Conservation (phyloP, 306 rosid genomes). For the Dryas octopetala region DNA sequence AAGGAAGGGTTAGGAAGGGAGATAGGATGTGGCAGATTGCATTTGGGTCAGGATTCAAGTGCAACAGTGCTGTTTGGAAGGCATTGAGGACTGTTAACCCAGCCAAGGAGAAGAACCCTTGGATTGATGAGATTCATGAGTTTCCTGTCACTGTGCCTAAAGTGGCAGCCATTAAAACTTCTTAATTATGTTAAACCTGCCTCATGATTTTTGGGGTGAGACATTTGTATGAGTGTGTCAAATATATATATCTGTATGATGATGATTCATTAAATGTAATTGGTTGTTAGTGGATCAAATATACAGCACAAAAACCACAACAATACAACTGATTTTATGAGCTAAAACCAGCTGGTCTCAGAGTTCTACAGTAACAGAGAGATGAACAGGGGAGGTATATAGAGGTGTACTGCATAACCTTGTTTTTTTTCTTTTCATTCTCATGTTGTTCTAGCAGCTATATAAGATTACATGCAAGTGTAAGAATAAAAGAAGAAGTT, state of each 20-base stretch:
- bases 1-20: conserved; percentile 74
- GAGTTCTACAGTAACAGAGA: not conserved
- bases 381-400: not conserved
- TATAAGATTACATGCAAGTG: too few relatives aligned
- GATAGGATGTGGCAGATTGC: conserved; percentile 93
- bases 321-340: not conserved
- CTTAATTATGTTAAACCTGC: not conserved
- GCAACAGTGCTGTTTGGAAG: conserved; percentile 90
- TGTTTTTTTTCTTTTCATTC: too few relatives aligned
- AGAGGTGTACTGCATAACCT: too few relatives aligned
- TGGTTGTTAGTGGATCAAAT: not conserved
- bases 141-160: conserved; percentile 79
- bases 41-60: conserved; percentile 89
- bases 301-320: not conserved
- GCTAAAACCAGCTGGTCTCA: not conserved
- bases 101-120: conserved; percentile 63
- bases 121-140: conserved; percentile 80
- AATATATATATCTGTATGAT: not conserved
- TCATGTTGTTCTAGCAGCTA: too few relatives aligned
- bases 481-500: not conserved
- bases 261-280: not conserved
- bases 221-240: not conserved
- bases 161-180: conserved; percentile 38
- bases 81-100: conserved; percentile 71
- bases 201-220: not conserved